Evolutionary conservation across 352 stramenopile genomes (phyloP).

Genomic region (Globisporangium spiculum): DNA sequence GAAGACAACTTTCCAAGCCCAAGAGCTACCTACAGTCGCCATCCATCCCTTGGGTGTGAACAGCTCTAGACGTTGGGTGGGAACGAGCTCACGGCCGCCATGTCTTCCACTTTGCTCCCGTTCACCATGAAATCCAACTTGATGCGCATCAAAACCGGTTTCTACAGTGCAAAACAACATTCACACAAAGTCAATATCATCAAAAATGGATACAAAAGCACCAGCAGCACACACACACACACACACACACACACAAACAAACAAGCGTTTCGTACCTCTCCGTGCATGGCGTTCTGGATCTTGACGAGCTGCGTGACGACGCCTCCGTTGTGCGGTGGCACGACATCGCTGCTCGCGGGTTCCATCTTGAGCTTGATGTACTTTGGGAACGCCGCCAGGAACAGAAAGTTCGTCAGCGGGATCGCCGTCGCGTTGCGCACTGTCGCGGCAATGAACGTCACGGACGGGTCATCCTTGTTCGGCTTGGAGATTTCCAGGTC

Average conservation of each 20-base stretch:
- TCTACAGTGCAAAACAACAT: slow-evolving; percentile 34
- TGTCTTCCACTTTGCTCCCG: slow-evolving; percentile 83
- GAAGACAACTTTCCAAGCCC: neutral
- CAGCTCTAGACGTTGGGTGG: slow-evolving; percentile 58
- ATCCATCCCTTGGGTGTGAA: neutral
- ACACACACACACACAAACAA: neutral
- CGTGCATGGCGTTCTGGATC: slow-evolving; percentile 95
- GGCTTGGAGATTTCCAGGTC: slow-evolving; percentile 91
- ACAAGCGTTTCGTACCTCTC: slow-evolving; percentile 52
- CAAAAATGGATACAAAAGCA: neutral
- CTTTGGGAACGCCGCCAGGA: slow-evolving; percentile 95
- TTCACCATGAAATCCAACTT: slow-evolving; percentile 85
- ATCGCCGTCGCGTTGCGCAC: slow-evolving; percentile 90
- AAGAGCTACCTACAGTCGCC: neutral
- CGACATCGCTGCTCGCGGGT: slow-evolving; percentile 89
- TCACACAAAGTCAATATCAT: neutral
- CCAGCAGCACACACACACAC: neutral
- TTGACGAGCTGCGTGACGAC: slow-evolving; percentile 94
- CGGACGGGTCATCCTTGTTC: slow-evolving; percentile 89
- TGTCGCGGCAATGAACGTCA: slow-evolving; percentile 91
- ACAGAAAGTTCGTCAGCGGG: slow-evolving; percentile 91
- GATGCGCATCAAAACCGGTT: slow-evolving; percentile 85
- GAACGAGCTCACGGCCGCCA: slow-evolving; percentile 78
- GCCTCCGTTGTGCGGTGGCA: slow-evolving; percentile 82
- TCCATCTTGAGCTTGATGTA: slow-evolving; percentile 99